phyloP scores from a whole-genome alignment of 1,139 yeast species.

The Martiniozyma asiatica region DNA sequence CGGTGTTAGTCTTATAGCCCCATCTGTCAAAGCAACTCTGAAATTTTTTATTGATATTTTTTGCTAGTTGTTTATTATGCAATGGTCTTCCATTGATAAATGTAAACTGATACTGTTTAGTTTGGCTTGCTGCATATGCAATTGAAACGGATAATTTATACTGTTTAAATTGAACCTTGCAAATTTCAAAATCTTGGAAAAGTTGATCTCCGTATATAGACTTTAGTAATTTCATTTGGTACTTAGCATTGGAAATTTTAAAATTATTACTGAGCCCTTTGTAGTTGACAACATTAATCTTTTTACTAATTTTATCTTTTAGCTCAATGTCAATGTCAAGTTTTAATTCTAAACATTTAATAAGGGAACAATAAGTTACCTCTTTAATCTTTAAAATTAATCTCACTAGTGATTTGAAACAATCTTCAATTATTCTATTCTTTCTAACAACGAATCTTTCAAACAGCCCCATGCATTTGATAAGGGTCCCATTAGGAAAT shows the following conservation, averaged over 20 bases:
- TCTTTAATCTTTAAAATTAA: slow-evolving; percentile 26
- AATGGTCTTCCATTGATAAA: slow-evolving; percentile 33
- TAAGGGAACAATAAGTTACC: slow-evolving; percentile 25
- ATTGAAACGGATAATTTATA: slow-evolving; percentile 22
- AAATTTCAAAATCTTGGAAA: slow-evolving; percentile 12
- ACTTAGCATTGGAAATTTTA: slow-evolving; percentile 1
- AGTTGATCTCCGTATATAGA: slow-evolving; percentile 15
- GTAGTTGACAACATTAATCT: slow-evolving; percentile 1
- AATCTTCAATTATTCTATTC: slow-evolving; percentile 15
- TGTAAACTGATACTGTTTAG: slow-evolving; percentile 32
- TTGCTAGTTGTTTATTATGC: slow-evolving; percentile 17
- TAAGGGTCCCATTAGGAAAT: slow-evolving; percentile 35
- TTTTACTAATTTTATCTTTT: background rate
- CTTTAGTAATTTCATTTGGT: slow-evolving; percentile 12
- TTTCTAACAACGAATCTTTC: slow-evolving; percentile 48
- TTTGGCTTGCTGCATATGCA: slow-evolving; percentile 22
- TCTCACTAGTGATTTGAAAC: slow-evolving; percentile 16
- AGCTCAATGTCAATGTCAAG: slow-evolving; percentile 10
- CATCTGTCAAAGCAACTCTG: slow-evolving; percentile 8
- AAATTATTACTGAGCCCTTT: background rate
- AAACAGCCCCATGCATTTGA: slow-evolving; percentile 38
- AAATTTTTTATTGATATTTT: slow-evolving; percentile 19
- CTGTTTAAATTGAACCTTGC: slow-evolving; percentile 13
- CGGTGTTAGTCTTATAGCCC: slow-evolving; percentile 5
- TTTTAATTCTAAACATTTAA: slow-evolving; percentile 19